Conservation (phyloP, 176 grass and related monocot species). For the Oryza officinalis region DNA sequence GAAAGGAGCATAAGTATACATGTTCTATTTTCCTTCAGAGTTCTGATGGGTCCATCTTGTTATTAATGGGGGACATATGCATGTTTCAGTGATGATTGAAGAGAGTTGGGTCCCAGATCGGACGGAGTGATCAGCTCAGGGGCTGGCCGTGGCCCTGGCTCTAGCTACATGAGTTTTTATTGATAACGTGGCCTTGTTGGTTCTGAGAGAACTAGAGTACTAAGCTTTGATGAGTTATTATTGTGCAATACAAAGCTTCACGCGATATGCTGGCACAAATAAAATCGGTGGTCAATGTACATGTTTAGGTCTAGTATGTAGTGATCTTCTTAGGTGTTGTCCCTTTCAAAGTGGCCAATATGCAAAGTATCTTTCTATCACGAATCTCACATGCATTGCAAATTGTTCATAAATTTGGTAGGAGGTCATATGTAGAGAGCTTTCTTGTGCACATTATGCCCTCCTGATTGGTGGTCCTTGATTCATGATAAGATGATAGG, state of each 20-base stretch:
- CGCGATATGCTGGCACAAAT: neutral
- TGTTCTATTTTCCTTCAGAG: neutral
- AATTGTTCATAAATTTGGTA: neutral
- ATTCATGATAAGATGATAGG: neutral
- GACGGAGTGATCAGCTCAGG: neutral
- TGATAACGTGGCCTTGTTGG: slow-evolving; percentile 6
- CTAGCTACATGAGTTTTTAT: neutral
- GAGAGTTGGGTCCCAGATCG: neutral
- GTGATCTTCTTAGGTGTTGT: neutral
- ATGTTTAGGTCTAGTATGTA: neutral
- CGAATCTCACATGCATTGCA: neutral
- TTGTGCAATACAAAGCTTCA: neutral
- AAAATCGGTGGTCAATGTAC: neutral
- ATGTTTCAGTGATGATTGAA: neutral
- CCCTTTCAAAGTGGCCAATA: neutral
- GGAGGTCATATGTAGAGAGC: neutral
- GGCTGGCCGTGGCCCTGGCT: neutral
- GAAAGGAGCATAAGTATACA: neutral
- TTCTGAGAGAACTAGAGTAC: neutral
- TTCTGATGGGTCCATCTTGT: neutral
- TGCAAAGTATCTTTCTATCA: neutral
- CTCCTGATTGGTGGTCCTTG: neutral
- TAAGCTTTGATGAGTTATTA: neutral
- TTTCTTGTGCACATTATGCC: neutral
- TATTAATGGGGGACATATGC: neutral